Conservation (phyloP, 2,329 filamentous ascomycete genomes). For the Elsinoe ampelina region DNA sequence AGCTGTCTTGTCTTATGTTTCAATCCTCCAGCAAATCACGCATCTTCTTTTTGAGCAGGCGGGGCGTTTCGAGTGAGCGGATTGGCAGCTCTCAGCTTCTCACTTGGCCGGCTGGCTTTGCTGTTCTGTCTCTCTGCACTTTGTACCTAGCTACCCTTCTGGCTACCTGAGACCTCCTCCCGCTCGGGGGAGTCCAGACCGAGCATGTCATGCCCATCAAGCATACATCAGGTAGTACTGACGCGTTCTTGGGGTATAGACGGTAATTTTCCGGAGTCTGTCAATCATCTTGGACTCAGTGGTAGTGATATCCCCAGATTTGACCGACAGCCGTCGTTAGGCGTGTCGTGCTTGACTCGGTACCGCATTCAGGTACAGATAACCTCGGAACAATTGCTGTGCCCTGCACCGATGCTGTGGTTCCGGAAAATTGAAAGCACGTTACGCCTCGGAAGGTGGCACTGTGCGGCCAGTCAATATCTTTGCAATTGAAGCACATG, state of each 20-base stretch:
- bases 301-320: not conserved
- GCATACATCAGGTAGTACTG: too few relatives aligned
- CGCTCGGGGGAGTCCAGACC: not conserved
- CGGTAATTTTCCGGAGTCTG: constrained; percentile 3
- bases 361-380: not conserved
- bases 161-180: not conserved
- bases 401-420: too few relatives aligned
- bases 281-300: too few relatives aligned
- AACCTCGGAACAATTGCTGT: not conserved
- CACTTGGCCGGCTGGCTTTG: not conserved
- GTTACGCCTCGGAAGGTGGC: not conserved
- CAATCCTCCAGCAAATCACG: not conserved
- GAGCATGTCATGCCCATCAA: not conserved
- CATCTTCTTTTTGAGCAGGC: not conserved
- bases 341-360: not conserved
- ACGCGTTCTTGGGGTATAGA: not conserved
- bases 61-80: not conserved
- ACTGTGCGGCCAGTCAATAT: too few relatives aligned
- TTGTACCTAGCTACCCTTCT: not conserved
- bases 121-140: not conserved
- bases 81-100: not conserved
- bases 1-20: constrained; percentile 3
- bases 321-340: not conserved
- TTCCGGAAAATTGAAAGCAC: not conserved
- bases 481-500: too few relatives aligned